Percentiles rank a stretch among this genome's conserved stretches.
These are phyloP conservation scores for Phytopythium chamaehyphon DNA, from an alignment of 352 stramenopile species.

Conservation along the genomic window DNA sequence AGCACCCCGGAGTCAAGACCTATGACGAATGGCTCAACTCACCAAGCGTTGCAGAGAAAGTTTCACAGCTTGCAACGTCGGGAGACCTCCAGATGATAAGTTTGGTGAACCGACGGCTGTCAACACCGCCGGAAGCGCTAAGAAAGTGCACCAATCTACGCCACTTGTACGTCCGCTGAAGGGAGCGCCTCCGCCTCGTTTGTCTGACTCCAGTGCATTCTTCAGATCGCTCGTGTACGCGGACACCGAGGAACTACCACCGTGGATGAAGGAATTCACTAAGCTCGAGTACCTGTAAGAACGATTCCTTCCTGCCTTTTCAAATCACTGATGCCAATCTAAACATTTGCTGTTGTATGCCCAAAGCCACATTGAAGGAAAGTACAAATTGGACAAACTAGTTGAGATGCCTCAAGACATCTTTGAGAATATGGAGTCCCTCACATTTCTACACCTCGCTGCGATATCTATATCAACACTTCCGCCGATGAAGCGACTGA, in stretches of 20 bases:
- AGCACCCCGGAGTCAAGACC: conserved; percentile 7
- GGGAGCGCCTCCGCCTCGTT: too few species aligned
- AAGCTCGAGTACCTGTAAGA: conserved; percentile 36
- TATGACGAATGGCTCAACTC: conserved; percentile 25
- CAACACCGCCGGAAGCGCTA: conserved; percentile 17
- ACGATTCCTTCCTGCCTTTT: not conserved
- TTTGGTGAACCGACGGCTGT: conserved; percentile 22
- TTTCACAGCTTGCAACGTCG: conserved; percentile 11
- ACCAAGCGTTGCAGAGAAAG: conserved; percentile 15
- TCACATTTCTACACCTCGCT: conserved; percentile 33
- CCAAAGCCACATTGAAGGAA: conserved; percentile 12
- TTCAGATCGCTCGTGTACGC: conserved; percentile 38
- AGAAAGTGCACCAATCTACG: conserved; percentile 15
- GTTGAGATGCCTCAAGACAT: conserved; percentile 19
- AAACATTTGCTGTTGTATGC: too few species aligned
- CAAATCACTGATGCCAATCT: too few species aligned
- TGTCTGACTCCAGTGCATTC: not conserved
- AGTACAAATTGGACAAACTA: not conserved
- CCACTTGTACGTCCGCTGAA: conserved; percentile 20
- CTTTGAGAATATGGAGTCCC: conserved; percentile 27
- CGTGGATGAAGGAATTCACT: conserved; percentile 25
- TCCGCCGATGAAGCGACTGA: not conserved
- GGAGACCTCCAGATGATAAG: conserved; percentile 22
- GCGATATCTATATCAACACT: not conserved
- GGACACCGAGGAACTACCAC: conserved; percentile 25